Conservation (phyloP, 805 yeast genomes). For the Saturnispora besseyi region DNA sequence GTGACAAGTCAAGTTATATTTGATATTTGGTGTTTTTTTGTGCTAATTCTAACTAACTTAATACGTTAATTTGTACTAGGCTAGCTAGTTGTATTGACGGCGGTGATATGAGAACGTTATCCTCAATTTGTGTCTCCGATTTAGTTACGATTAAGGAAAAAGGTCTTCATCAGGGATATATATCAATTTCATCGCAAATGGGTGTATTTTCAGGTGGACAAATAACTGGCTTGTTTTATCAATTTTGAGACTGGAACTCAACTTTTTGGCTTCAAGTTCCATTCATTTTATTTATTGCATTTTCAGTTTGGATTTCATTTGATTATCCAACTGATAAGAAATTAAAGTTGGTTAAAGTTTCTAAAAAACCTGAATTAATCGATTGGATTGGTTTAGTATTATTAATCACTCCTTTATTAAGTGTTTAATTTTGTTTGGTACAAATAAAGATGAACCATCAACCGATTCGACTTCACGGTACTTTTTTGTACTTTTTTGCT, state of each 20-base stretch:
- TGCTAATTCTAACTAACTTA: conserved; percentile 31
- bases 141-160: conserved; percentile 65
- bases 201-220: conserved; percentile 70
- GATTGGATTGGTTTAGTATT: conserved; percentile 56
- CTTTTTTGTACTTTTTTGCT: conserved; percentile 11
- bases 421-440: conserved; percentile 52
- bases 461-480: conserved; percentile 39
- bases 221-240: conserved; percentile 47
- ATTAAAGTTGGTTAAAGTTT: conserved; percentile 18
- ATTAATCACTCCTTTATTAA: conserved; percentile 46
- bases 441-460: conserved; percentile 47
- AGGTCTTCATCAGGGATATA: conserved; percentile 75
- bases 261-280: conserved; percentile 47
- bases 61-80: conserved; percentile 43
- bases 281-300: conserved; percentile 35
- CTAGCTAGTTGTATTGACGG: conserved; percentile 84
- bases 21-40: conserved; percentile 33
- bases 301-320: conserved; percentile 30
- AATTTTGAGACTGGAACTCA: conserved; percentile 53
- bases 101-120: conserved; percentile 68
- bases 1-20: conserved; percentile 26
- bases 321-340: conserved; percentile 23
- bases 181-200: conserved; percentile 61
- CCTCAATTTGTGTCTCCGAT: conserved; percentile 69
- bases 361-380: conserved; percentile 26